Evolutionary conservation across 768 basidiomycete species (phyloP).

Genomic region (Suillus weaverae): DNA sequence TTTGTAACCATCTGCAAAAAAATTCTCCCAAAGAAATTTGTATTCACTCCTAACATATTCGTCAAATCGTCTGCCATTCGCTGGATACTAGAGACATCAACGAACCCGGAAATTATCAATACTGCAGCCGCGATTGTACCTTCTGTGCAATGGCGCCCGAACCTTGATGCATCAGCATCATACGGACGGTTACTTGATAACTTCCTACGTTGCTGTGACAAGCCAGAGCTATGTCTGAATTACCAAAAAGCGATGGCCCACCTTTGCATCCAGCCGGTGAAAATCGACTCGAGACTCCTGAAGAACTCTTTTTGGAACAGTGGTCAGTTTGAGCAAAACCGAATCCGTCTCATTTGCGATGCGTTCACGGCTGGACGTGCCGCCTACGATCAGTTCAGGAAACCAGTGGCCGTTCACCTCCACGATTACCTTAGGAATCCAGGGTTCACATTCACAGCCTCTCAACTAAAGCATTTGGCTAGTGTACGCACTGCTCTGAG

Average conservation of each 20-base stretch:
- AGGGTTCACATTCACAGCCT: too few relatives aligned
- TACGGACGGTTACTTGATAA: neutral
- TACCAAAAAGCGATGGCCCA: neutral
- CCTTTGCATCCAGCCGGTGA: neutral
- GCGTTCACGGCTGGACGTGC: neutral
- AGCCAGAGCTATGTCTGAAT: neutral
- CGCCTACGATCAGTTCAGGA: neutral
- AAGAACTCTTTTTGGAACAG: too few relatives aligned
- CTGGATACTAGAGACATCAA: conserved; percentile 22
- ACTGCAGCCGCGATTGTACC: neutral
- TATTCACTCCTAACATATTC: too few relatives aligned
- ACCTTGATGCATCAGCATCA: neutral
- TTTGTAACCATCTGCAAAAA: neutral
- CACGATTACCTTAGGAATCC: too few relatives aligned
- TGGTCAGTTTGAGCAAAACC: too few relatives aligned
- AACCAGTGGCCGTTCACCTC: too few relatives aligned
- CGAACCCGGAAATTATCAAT: neutral
- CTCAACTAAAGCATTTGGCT: neutral
- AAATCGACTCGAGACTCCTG: neutral
- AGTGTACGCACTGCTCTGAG: neutral
- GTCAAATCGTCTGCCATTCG: conserved; percentile 3
- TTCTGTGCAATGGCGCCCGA: neutral
- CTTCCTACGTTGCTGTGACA: accelerated
- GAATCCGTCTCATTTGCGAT: neutral
- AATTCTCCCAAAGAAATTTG: neutral